phyloP scores from a whole-genome alignment of 371 early-diverging fungal species.

The Blastocladiella emersonii region DNA sequence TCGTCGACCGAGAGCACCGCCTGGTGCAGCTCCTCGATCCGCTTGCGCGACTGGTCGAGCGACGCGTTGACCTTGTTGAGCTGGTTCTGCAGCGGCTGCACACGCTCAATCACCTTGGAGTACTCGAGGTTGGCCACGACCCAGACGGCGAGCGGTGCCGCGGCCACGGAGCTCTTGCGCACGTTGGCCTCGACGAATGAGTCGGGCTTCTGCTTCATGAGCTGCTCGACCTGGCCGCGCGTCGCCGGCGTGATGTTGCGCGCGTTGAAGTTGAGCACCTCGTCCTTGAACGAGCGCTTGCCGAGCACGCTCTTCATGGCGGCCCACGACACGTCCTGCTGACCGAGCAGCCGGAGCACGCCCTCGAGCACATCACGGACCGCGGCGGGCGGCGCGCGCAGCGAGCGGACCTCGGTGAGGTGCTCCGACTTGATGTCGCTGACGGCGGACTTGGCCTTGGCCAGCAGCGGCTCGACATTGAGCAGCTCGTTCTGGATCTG shows the following conservation, averaged over 20 bases:
- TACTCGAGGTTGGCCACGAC: conserved; percentile 40
- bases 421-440: conserved; percentile 34
- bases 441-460: conserved; percentile 32
- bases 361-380: conserved; percentile 43
- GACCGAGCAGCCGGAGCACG: conserved; percentile 38
- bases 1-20: conserved; percentile 26
- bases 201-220: conserved; percentile 27
- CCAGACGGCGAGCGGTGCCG: conserved; percentile 41
- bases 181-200: conserved; percentile 37
- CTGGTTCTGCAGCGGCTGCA: conserved; percentile 30
- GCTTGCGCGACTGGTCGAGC: conserved; percentile 22
- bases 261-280: conserved; percentile 41
- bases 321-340: conserved; percentile 40
- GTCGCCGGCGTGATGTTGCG: conserved; percentile 20
- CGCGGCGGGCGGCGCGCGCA: conserved; percentile 42
- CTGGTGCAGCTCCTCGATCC: conserved; percentile 20
- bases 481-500: conserved; percentile 30
- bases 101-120: conserved; percentile 28
- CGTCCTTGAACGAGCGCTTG: conserved; percentile 37
- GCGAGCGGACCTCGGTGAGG: conserved; percentile 39
- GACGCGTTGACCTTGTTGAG: conserved; percentile 20
- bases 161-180: conserved; percentile 30
- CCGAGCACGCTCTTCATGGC: conserved; percentile 44
- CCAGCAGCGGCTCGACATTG: conserved; percentile 33
- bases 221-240: conserved; percentile 25